Evolutionary conservation across 2,329 filamentous ascomycete species (phyloP), one percentile per base, ranked within the genome.

Genomic region (Aspergillus sp.): DNA sequence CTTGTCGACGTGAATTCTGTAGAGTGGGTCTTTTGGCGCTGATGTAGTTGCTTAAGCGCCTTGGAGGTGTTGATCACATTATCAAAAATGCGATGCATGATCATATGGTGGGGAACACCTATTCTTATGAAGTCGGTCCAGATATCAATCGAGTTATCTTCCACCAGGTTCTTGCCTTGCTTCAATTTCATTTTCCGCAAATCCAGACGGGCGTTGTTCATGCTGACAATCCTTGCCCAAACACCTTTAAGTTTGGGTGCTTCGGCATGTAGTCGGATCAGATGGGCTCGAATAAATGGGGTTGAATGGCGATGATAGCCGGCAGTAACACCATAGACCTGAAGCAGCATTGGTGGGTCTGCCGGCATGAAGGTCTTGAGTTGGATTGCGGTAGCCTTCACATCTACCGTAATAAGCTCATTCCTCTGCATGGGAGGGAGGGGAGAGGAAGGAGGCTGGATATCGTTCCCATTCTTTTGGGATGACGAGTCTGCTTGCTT

Each of bases 301-400:
- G 88, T 84, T 2, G 91, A 88, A 90, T 93, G 97, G 66, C 93
- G 83, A 72, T 97, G 92, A 11, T 89, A 87, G 5, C 93, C 93
- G 47, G 87, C 85, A 66, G 96, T 91, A 40, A 98, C 71, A 9
- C 86, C 85, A 71, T 93, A 93, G 9, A 97, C 79, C 62, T 97
- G 93, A 2, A 98, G 68, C 90, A 99, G 93, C 73, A 98, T 80
- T 0, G 87, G 85, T n/a, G 95, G 96, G 66, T 98, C 93, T 17
- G 88, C 81, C 1, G 95, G 93, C 85, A 98, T 87, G 45, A 88
- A 87, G 5, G 90, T 90, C 75, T 98, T 98, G 64, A 98, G 75
- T 70, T 98, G 93, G 19, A 98, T 77, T 35, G 97, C 82, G 1
- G 86, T 85, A 5, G 89, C 87, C 73, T 90, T 95, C 66, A 96